phyloP scores from a whole-genome alignment of 139 green algal species.

The Tetradesmus obliquus region DNA sequence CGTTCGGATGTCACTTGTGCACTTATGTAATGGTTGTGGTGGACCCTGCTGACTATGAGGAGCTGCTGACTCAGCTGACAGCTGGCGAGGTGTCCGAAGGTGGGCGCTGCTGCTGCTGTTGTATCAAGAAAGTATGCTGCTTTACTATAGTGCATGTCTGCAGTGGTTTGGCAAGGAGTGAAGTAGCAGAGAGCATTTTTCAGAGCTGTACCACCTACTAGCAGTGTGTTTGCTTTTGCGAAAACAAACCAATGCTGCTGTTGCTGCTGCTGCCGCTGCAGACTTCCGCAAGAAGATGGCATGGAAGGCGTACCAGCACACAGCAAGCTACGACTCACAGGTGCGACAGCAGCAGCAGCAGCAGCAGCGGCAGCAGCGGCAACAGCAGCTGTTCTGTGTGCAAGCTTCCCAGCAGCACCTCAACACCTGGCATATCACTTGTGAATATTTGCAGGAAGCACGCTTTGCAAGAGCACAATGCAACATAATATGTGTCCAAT shows the following conservation, averaged over 20 bases:
- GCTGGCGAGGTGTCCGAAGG: slow-evolving; percentile 18
- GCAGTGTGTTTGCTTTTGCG: too few relatives aligned
- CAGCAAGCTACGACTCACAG: slow-evolving; percentile 92
- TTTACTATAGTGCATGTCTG: neutral
- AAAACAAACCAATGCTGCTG: neutral
- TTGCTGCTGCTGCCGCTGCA: neutral
- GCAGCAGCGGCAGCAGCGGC: neutral
- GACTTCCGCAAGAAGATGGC: slow-evolving; percentile 85
- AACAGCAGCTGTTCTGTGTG: neutral
- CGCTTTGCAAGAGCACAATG: too few relatives aligned
- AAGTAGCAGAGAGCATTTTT: too few relatives aligned
- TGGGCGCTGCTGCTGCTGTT: neutral
- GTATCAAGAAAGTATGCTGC: too few relatives aligned
- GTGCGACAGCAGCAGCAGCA: slow-evolving; percentile 28
- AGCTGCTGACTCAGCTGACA: slow-evolving; percentile 78
- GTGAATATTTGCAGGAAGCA: too few relatives aligned
- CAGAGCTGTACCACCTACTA: too few relatives aligned
- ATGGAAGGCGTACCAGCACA: slow-evolving; percentile 99
- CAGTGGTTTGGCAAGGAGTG: neutral
- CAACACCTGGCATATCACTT: too few relatives aligned
- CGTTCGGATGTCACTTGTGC: neutral
- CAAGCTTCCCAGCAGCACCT: neutral
- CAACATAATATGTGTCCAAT: too few relatives aligned
- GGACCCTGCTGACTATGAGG: slow-evolving; percentile 88
- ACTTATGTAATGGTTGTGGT: slow-evolving; percentile 85